These are phyloP conservation scores for Colletotrichum sp. DNA, from an alignment of 2,329 filamentous ascomycete species.

Conservation along the genomic window DNA sequence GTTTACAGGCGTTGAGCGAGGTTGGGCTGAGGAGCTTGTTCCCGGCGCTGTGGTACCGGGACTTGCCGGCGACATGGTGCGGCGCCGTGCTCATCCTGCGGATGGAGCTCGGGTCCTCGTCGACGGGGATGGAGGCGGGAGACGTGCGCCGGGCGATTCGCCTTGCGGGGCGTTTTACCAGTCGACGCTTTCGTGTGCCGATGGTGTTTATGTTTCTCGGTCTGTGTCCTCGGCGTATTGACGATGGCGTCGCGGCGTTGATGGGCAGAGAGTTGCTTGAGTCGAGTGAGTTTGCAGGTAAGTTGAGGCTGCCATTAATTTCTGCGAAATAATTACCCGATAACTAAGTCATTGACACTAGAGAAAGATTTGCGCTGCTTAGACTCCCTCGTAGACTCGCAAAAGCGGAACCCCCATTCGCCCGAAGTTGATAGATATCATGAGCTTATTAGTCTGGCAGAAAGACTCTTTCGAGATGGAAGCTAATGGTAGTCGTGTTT, in stretches of 20 bases:
- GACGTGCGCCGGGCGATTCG: background rate
- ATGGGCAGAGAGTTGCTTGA: background rate
- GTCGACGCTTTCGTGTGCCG: background rate
- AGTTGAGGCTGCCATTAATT: background rate
- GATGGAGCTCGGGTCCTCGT: background rate
- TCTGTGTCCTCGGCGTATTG: background rate
- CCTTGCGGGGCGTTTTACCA: background rate
- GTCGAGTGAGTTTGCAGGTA: background rate
- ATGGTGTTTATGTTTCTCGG: background rate
- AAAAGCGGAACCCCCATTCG: background rate
- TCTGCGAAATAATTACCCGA: background rate
- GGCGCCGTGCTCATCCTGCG: background rate
- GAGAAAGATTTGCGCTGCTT: background rate
- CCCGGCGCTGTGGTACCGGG: background rate
- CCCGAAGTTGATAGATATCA: background rate
- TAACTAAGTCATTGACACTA: background rate
- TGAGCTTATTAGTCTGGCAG: background rate
- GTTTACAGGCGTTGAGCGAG: background rate
- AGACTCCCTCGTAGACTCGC: background rate
- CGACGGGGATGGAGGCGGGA: background rate
- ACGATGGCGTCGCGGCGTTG: background rate
- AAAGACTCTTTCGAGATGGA: background rate
- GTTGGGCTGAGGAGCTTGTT: background rate
- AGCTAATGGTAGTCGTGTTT: background rate
- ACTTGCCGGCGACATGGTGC: background rate